These are phyloP conservation scores for Piloderma croceum DNA, from an alignment of 768 basidiomycete species.

Conservation along the genomic window DNA sequence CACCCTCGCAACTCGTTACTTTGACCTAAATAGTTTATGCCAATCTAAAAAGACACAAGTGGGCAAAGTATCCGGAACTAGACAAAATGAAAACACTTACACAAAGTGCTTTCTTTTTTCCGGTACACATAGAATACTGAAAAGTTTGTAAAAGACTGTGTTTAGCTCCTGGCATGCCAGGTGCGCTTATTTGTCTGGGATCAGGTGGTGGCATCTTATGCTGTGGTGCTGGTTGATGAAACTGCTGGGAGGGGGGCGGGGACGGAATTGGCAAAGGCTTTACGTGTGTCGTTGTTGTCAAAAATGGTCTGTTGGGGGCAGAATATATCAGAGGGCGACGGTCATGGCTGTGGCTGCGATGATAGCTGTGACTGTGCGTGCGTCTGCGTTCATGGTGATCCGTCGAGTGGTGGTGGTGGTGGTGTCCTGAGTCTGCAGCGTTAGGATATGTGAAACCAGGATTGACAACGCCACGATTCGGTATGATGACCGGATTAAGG, in stretches of 20 bases:
- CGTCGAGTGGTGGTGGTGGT: background rate
- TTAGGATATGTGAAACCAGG: no score
- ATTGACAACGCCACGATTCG: no score
- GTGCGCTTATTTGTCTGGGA: constrained; percentile 2
- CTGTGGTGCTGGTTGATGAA: constrained; percentile 1
- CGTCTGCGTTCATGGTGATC: constrained; percentile 1
- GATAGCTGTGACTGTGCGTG: constrained; percentile 4
- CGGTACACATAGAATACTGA: constrained; percentile 18
- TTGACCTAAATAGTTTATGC: constrained; percentile 73
- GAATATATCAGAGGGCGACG: constrained; percentile 1
- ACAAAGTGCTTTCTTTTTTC: constrained; percentile 17
- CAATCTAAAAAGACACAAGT: constrained; percentile 44
- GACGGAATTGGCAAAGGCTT: background rate
- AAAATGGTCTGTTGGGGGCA: constrained; percentile 4
- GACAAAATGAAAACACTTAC: constrained; percentile 5
- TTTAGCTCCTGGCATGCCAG: constrained; percentile 1
- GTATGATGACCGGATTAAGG: no score
- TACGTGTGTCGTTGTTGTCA: background rate
- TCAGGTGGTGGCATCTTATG: background rate
- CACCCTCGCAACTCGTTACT: constrained; percentile 64
- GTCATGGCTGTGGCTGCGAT: constrained; percentile 4
- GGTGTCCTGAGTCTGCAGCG: background rate
- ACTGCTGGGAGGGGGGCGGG: constrained; percentile 2
- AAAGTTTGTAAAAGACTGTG: background rate
- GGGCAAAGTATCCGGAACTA: background rate